Base-by-base conservation (phyloP, 1,284 basidiomycete genomes). In the Paramarasmius palmivorus region DNA sequence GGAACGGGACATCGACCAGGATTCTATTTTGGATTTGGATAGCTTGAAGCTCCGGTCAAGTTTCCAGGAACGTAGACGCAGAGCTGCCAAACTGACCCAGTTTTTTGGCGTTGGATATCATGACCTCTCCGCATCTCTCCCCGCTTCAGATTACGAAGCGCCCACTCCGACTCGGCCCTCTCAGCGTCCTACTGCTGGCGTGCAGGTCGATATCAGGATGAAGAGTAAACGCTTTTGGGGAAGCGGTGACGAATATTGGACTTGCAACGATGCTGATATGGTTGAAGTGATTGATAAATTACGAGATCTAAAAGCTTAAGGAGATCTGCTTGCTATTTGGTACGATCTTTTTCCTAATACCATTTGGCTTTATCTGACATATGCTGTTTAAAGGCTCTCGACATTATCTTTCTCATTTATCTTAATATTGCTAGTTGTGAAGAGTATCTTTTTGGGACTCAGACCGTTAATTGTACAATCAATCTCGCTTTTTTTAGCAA, bases 41-140 rank as follows among this genome's bases (percentile, higher is more conserved):
- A 57, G 57, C 63, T 19, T 12, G 29, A 6, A 32, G 12, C 29
- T 32, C 15, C 14, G 44, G 4, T 29, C 44, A 10, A 69, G 71
- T 56, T 77, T 78, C 65, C 73, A 70, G 42, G 69, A 74, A 49
- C 73, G 76, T 19, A 70, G 76, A 15, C 65, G 72, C n/a, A 74
- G 81, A 37, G 78, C 75, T 19, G 77, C 75, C 52, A 84, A 84
- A 64, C 67, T 84, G 44, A 73, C 76, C 7, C 74, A 74, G 39
- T 84, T 84, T 65, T 84, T 86, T 63, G 84, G 83, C 5, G 81
- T 85, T 29, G 72, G 68, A 26, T 76, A 77, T 59, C 71, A 76
- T 48, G 76, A 83, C 57, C 66, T 84, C 34, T 67, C 62, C 10
- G 56, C 61, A 34, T 64, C 68, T 3, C 52, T 69, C 14, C 49